Evolutionary conservation across 257 asterid species (phyloP), one percentile per base, ranked within the genome.

Genomic region (Plantago major): DNA sequence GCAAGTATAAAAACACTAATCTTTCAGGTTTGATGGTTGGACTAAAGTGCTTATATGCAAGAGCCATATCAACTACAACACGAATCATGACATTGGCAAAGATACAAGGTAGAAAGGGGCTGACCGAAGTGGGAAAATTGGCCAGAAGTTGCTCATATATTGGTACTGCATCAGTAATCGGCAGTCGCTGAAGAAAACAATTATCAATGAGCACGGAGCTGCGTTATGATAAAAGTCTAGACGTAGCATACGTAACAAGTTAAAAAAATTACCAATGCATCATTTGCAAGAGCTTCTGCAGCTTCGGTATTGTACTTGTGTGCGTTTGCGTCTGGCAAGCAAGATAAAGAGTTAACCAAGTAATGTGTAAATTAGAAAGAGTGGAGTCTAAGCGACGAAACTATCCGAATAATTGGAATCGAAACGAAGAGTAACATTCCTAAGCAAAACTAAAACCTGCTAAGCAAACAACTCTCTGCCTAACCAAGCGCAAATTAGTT

Each of bases 81-180:
- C n/a, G 45, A 55, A 22, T 48, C 8, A 52, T 12, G 37, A 57
- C 16, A 55, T 30, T 42, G 52, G 58, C 42, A 37, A 51, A 38
- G 22, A 55, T 40, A 46, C 12, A 7, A 9, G 44, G 26, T 49
- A 52, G 48, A 55, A 63, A 18, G 40, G 59, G 59, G 47, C 67
- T 73, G 67, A 92, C 99, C 76, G 95, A 80, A 46, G 97, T 89
- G 15, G 99, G 99, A 64, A 72, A 93, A 9, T 85, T 81, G 62
- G 93, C 79, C 53, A 93, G 67, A 57, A 93, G 97, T 60, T 83
- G 88, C 73, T 93, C 99, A 49, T 93, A 93, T 53, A 87, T 69
- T 7, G 94, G 90, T 71, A 78, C 81, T 48, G 97, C 94, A 43
- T 83, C 94, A 3, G 91, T 69, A 43, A 89, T 81, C 30, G 94